Conservation (phyloP, 2,329 filamentous ascomycete species). For the Fonsecaea erecta region DNA sequence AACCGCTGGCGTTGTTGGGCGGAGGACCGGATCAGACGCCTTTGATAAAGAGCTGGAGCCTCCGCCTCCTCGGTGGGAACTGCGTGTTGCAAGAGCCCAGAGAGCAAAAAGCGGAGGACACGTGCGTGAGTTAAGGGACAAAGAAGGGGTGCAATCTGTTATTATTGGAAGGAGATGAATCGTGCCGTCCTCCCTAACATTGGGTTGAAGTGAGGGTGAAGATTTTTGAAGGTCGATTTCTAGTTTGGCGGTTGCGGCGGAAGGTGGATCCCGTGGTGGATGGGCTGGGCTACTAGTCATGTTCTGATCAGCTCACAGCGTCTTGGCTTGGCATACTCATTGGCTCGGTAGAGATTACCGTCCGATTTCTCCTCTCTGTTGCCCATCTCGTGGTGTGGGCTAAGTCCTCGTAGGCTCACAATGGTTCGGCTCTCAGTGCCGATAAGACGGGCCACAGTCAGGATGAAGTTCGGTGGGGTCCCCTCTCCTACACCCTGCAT, state of each 20-base stretch:
- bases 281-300: background rate
- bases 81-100: too few relatives aligned
- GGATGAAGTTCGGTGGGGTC: background rate
- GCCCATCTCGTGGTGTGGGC: background rate
- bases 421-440: background rate
- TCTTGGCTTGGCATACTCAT: background rate
- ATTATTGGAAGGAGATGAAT: background rate
- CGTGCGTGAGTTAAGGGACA: too few relatives aligned
- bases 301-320: background rate
- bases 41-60: too few relatives aligned
- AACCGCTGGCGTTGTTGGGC: too few relatives aligned
- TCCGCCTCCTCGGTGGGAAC: background rate
- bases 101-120: too few relatives aligned
- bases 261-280: background rate
- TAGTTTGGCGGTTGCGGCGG: background rate
- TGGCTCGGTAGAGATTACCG: background rate
- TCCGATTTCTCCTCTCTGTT: background rate
- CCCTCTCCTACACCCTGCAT: background rate
- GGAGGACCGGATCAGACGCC: too few relatives aligned
- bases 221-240: conserved; percentile 1
- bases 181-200: background rate
- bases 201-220: background rate
- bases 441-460: background rate
- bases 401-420: background rate
- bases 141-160: too few relatives aligned